Conservation (phyloP, 306 rosid genomes). For the Ormosia semicastrata region DNA sequence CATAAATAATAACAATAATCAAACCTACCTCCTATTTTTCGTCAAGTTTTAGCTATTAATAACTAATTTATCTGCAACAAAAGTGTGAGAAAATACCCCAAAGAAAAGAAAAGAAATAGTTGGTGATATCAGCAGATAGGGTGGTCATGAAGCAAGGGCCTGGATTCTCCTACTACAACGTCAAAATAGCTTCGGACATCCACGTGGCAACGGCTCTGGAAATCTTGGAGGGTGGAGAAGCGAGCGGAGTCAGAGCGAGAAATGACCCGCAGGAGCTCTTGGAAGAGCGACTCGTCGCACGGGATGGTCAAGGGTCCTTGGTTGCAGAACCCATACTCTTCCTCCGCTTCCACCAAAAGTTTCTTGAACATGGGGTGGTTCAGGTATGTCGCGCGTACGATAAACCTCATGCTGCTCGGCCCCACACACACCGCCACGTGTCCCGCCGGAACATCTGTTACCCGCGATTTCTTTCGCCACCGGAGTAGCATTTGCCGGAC, state of each 20-base stretch:
- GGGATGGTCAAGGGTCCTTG: constrained; percentile 65
- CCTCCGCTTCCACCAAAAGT: constrained; percentile 63
- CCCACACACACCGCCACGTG: constrained; percentile 71
- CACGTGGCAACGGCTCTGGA: constrained; percentile 53
- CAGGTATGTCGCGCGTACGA: constrained; percentile 62
- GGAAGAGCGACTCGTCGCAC: constrained; percentile 62
- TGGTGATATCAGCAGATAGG: constrained; percentile 13
- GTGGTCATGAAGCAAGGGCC: constrained; percentile 56
- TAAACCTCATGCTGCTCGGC: constrained; percentile 43
- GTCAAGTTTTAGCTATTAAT: neutral
- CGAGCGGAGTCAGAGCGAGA: constrained; percentile 35
- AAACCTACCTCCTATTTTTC: neutral
- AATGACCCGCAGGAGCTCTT: constrained; percentile 53
- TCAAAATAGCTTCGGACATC: constrained; percentile 38
- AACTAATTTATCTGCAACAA: neutral
- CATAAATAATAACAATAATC: too few relatives aligned
- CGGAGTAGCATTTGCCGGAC: constrained; percentile 64
- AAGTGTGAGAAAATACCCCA: neutral
- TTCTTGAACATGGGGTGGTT: constrained; percentile 74
- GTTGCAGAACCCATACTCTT: constrained; percentile 71
- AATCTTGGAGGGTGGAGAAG: constrained; percentile 29
- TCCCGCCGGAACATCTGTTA: constrained; percentile 60
- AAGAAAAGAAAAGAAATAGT: neutral
- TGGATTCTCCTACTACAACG: constrained; percentile 41
- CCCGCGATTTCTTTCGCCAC: constrained; percentile 58